Evolutionary conservation across 73 alveolate species (phyloP).

Genomic region (Tetrahymena elliotti): DNA sequence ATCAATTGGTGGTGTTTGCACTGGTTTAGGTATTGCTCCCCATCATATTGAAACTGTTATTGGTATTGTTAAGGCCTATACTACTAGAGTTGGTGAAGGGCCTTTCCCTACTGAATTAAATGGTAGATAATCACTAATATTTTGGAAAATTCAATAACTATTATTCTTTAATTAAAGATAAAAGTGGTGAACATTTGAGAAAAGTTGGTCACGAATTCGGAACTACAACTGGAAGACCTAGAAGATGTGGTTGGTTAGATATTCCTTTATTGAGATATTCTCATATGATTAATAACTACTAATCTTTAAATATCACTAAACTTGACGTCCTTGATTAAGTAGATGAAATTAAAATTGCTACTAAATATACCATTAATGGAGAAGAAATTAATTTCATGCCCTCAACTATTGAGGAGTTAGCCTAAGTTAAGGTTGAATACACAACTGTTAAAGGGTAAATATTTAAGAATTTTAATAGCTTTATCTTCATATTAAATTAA

Average conservation of each 20-base stretch:
- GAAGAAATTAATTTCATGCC: constrained; percentile 66
- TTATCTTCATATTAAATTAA: too few species aligned
- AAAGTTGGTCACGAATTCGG: constrained; percentile 94
- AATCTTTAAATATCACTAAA: constrained; percentile 79
- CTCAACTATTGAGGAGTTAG: constrained; percentile 60
- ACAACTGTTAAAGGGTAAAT: constrained; percentile 44
- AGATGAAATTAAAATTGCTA: constrained; percentile 60
- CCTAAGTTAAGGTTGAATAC: constrained; percentile 60
- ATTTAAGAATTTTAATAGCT: too few species aligned
- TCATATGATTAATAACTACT: constrained; percentile 65
- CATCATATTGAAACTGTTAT: constrained; percentile 75
- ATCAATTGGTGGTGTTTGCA: constrained; percentile 90
- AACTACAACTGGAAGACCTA: constrained; percentile 93
- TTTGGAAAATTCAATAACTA: not conserved
- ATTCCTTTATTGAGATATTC: constrained; percentile 73
- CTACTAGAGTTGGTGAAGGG: constrained; percentile 97
- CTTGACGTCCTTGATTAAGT: constrained; percentile 88
- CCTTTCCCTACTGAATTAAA: constrained; percentile 93
- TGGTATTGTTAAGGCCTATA: constrained; percentile 93
- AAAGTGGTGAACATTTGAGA: constrained; percentile 57
- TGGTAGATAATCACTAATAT: not conserved
- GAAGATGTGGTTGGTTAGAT: constrained; percentile 98
- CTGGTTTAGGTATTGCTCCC: constrained; percentile 96
- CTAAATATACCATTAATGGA: constrained; percentile 54
- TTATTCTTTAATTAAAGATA: constrained; percentile 9